Evolutionary conservation across 257 asterid genomes (phyloP).

Genomic region (Rhazya stricta): DNA sequence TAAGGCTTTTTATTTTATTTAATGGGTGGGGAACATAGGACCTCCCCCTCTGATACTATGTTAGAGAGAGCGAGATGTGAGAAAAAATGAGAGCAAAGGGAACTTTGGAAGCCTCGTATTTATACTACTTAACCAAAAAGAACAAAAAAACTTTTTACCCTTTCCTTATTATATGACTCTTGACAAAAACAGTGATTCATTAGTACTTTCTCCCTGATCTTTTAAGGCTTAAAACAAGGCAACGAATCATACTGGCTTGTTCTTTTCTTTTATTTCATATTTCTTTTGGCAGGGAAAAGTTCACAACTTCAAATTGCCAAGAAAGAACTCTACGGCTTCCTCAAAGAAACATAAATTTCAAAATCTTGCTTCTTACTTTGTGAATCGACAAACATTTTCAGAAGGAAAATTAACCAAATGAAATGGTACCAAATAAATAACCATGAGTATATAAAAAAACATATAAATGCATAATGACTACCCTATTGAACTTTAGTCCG

Average conservation of each 20-base stretch:
- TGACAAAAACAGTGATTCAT: no score
- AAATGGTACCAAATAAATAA: not conserved
- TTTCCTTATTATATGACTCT: not conserved
- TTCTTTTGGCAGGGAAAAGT: not conserved
- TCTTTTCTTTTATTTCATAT: not conserved
- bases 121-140: not conserved
- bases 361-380: not conserved
- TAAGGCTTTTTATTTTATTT: not conserved
- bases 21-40: not conserved
- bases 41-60: not conserved
- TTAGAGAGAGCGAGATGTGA: not conserved
- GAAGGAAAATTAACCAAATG: not conserved
- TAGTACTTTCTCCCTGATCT: not conserved
- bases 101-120: not conserved
- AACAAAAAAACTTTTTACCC: not conserved
- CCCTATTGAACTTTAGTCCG: not conserved
- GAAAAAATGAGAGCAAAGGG: not conserved
- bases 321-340: not conserved
- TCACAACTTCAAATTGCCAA: not conserved
- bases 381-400: not conserved
- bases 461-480: not conserved
- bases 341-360: not conserved
- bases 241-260: not conserved
- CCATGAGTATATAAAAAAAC: not conserved
- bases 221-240: not conserved